phyloP scores from a whole-genome alignment of 495 filamentous ascomycete species.

The Daldinia loculata region DNA sequence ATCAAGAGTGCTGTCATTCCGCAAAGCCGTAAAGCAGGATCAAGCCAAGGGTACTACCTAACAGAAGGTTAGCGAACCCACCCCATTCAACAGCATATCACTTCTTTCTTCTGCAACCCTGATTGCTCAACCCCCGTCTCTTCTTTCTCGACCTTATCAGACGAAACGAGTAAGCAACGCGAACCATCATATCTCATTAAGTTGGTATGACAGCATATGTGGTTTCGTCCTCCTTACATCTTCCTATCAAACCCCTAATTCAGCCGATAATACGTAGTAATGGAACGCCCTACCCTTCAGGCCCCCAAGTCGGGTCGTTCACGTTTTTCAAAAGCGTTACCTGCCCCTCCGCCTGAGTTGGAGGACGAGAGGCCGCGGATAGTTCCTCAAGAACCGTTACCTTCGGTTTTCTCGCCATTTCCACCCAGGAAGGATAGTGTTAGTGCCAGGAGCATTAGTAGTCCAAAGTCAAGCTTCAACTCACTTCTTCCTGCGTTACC shows the following conservation, averaged over 20 bases:
- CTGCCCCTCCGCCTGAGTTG: constrained; percentile 39
- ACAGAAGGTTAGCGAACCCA: constrained; percentile 35
- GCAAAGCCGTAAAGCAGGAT: constrained; percentile 36
- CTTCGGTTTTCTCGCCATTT: constrained; percentile 34
- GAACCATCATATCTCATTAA: constrained; percentile 25
- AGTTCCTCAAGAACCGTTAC: constrained; percentile 29
- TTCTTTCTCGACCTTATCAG: constrained; percentile 39
- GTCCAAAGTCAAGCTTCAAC: constrained; percentile 25
- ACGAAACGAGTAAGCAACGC: constrained; percentile 35
- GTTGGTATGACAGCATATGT: constrained; percentile 38
- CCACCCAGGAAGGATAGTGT: constrained; percentile 43
- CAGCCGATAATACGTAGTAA: constrained; percentile 36
- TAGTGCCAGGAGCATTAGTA: constrained; percentile 25
- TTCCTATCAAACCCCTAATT: constrained; percentile 30
- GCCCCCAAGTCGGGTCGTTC: constrained; percentile 45
- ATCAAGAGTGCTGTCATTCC: constrained; percentile 38
- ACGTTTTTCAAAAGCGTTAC: constrained; percentile 51
- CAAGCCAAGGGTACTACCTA: constrained; percentile 22
- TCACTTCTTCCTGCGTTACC: constrained; percentile 39
- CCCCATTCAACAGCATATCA: constrained; percentile 33
- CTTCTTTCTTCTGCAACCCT: constrained; percentile 41
- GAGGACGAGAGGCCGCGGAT: constrained; percentile 30
- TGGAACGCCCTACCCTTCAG: constrained; percentile 40
- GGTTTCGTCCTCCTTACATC: constrained; percentile 25
- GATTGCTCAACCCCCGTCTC: constrained; percentile 37